Base-by-base conservation (phyloP, 371 early-diverging fungal genomes). In the Mortierella sp. region DNA sequence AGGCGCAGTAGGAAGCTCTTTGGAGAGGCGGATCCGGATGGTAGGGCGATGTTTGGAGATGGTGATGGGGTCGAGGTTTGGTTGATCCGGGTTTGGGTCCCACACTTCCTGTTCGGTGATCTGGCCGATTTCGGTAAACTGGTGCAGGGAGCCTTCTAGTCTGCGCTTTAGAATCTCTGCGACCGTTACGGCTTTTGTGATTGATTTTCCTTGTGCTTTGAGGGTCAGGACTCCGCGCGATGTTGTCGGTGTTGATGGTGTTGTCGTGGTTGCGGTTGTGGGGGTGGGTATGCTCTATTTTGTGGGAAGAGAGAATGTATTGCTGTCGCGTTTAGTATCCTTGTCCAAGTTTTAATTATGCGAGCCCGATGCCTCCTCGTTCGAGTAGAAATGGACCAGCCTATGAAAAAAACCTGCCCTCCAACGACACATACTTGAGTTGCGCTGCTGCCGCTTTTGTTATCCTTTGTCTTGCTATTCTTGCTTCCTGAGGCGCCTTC, bases 151-250 rank as follows among this genome's bases (percentile, higher is more conserved):
- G 0, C 93, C 93, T 71, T 90, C 89, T 88, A 91, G 86, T 16
- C 89, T 80, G 67, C 94, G 88, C 69, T 93, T 94, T 28, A 92
- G 88, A 70, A 94, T 93, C 74, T 94, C 94, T 14, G 90, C 91
- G 5, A 94, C 92, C 0, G 93, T 91, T 0, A 94, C 93, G 31
- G 93, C 90, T 53, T 93, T 93, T 75, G 91, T 91, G 69, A 94
- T 88, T 37, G 88, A 80, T 46, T 83, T 86, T 2, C 93, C 93
- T 73, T 91, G 85, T 16, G 85, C 85, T 54, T 85, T 85, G 70
- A 85, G 78, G 10, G 85, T 85, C 50, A 85, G 79, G n/a, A 85
- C 81, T 26, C 85, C 85, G 28, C 74, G 70, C 40, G 73, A 8
- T 31, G 67, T 16, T 51, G 78, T 44, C 28, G 77, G n/a, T 5